These are phyloP conservation scores for Pyricularia pennisetigena DNA, from an alignment of 2,329 filamentous ascomycete species.

Conservation along the genomic window DNA sequence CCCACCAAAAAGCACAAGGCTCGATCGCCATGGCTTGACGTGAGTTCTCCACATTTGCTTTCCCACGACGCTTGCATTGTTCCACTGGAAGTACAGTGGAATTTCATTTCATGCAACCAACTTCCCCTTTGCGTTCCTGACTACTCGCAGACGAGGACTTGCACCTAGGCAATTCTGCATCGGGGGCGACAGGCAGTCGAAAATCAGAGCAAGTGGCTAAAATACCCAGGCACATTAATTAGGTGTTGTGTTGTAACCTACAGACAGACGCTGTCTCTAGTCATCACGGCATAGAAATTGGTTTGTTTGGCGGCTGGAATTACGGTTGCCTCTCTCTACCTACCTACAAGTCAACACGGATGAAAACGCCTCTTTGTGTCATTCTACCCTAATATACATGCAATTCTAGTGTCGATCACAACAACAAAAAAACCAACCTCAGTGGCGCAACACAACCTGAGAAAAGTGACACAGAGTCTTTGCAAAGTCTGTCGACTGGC, in stretches of 20 bases:
- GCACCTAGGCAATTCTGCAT: too few species aligned
- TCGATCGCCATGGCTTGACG: neutral
- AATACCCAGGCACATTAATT: neutral
- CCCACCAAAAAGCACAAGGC: neutral
- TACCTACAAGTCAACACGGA: neutral
- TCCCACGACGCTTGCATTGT: neutral
- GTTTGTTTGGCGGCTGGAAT: neutral
- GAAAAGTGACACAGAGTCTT: neutral
- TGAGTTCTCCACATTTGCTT: neutral
- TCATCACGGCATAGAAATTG: neutral
- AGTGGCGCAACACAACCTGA: neutral
- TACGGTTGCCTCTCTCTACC: neutral
- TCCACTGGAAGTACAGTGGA: neutral
- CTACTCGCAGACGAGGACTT: neutral
- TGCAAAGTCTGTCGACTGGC: neutral
- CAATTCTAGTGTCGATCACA: neutral
- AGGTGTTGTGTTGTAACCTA: neutral
- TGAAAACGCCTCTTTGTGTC: neutral
- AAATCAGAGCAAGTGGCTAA: neutral
- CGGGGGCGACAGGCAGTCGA: too few species aligned
- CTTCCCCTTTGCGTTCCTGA: neutral
- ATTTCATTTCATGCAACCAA: too few species aligned
- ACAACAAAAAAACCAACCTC: neutral
- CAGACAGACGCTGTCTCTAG: neutral
- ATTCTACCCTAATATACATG: neutral